Percentiles rank a stretch among this genome's conserved stretches.
Conservation (phyloP, 2,329 filamentous ascomycete genomes). For the Annulohypoxylon truncatum region DNA sequence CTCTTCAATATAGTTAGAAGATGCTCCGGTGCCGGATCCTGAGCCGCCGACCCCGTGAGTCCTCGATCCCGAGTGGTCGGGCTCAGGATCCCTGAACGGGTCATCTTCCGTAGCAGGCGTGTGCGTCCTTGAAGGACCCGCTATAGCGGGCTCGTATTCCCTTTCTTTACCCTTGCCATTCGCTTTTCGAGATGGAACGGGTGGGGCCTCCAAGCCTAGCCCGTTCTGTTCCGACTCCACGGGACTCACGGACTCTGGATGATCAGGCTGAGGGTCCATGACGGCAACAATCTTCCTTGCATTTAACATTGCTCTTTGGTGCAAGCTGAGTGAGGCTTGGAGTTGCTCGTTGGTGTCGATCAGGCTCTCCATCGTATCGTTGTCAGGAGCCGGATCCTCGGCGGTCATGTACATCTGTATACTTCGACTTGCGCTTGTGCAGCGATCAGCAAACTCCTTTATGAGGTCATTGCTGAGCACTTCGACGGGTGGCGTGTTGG, state of each 20-base stretch:
- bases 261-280: conserved; percentile 47
- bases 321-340: conserved; percentile 81
- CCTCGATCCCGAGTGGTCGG: conserved; percentile 39
- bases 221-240: conserved; percentile 35
- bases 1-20: conserved; percentile 41
- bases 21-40: conserved; percentile 31
- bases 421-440: conserved; percentile 80
- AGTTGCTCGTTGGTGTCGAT: conserved; percentile 96
- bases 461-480: conserved; percentile 87
- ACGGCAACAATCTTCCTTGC: conserved; percentile 67
- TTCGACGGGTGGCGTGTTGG: conserved; percentile 82
- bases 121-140: conserved; percentile 48
- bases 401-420: conserved; percentile 88
- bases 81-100: conserved; percentile 52
- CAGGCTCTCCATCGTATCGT: conserved; percentile 90
- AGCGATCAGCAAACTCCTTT: conserved; percentile 90
- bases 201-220: conserved; percentile 22
- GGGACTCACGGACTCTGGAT: conserved; percentile 45
- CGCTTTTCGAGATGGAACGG: conserved; percentile 38
- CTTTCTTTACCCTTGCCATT: conserved; percentile 51
- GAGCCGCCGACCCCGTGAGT: conserved; percentile 32
- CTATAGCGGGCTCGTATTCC: conserved; percentile 40
- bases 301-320: conserved; percentile 81
- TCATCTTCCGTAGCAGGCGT: conserved; percentile 48
- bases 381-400: conserved; percentile 84